Percentiles rank a stretch among this genome's conserved stretches.
Evolutionary conservation across 495 filamentous ascomycete genomes (phyloP).

Genomic region (Beverwykella pulmonaria): DNA sequence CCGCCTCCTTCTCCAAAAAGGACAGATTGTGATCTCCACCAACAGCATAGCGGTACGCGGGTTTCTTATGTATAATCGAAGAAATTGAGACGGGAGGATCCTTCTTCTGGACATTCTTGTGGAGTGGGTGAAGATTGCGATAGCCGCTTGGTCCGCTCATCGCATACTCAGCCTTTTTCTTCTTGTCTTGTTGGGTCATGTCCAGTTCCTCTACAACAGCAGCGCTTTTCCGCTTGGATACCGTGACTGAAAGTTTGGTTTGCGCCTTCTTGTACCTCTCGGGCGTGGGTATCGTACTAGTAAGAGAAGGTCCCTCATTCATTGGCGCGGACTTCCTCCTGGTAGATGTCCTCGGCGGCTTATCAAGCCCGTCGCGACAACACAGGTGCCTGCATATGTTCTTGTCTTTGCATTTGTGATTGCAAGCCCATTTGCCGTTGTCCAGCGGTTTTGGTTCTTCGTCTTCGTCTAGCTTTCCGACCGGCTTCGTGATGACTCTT

Average conservation of each 20-base stretch:
- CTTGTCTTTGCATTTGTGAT: slow-evolving; percentile 79
- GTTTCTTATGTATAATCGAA: slow-evolving; percentile 43
- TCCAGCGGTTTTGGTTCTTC: slow-evolving; percentile 60
- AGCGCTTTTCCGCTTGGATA: slow-evolving; percentile 39
- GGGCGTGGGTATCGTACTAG: too few species aligned
- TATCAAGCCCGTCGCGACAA: slow-evolving; percentile 85
- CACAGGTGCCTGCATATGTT: slow-evolving; percentile 82
- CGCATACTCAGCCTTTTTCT: slow-evolving; percentile 30
- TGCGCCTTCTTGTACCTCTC: slow-evolving; percentile 25
- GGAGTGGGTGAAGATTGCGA: slow-evolving; percentile 44
- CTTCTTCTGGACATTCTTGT: slow-evolving; percentile 41
- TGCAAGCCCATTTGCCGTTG: slow-evolving; percentile 88
- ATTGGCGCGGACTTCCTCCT: slow-evolving; percentile 37
- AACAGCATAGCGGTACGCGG: slow-evolving; percentile 40
- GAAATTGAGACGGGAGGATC: slow-evolving; percentile 26
- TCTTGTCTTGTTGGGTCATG: slow-evolving; percentile 39
- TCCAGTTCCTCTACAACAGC: slow-evolving; percentile 43
- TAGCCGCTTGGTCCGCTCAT: slow-evolving; percentile 41
- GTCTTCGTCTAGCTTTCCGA: slow-evolving; percentile 20
- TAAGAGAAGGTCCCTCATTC: too few species aligned
- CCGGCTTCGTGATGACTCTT: slow-evolving; percentile 12
- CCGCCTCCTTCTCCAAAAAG: slow-evolving; percentile 20
- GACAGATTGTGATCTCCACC: slow-evolving; percentile 42
- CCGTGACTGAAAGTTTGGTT: slow-evolving; percentile 26
- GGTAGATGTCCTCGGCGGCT: slow-evolving; percentile 64